Evolutionary conservation across 2,329 filamentous ascomycete species (phyloP).

Genomic region (Trichoderma arundinaceum): DNA sequence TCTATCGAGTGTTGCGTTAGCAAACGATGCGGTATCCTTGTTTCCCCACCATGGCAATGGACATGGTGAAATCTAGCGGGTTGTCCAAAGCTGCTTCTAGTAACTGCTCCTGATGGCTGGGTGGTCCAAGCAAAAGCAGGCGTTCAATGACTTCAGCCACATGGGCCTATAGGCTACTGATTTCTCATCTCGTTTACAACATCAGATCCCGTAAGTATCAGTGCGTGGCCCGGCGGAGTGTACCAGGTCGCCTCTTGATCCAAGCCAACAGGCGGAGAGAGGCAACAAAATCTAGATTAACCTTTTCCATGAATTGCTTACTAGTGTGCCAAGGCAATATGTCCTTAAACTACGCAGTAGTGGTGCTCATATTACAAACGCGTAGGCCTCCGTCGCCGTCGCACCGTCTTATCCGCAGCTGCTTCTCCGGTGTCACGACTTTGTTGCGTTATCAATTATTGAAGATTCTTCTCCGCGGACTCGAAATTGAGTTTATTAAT

Average conservation of each 20-base stretch:
- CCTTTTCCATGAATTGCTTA: neutral
- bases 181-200: neutral
- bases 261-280: neutral
- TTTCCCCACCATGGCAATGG: neutral
- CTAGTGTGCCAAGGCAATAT: neutral
- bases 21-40: slow-evolving; percentile 3
- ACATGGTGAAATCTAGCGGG: neutral
- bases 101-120: no score
- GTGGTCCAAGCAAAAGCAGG: no score
- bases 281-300: neutral
- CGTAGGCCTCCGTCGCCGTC: slow-evolving; percentile 2
- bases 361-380: slow-evolving; percentile 2
- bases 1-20: neutral
- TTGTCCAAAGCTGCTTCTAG: neutral
- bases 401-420: slow-evolving; percentile 7
- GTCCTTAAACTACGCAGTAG: neutral
- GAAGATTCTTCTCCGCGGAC: neutral
- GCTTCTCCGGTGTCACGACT: slow-evolving; percentile 24
- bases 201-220: neutral
- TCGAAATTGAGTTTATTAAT: neutral
- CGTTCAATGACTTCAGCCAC: neutral
- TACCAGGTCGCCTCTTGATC: neutral
- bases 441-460: neutral
- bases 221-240: neutral
- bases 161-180: neutral